Percentiles rank a stretch among this genome's conserved stretches.
Conservation (phyloP, 176 grass and related monocot genomes). For the Triticum turgidum region DNA sequence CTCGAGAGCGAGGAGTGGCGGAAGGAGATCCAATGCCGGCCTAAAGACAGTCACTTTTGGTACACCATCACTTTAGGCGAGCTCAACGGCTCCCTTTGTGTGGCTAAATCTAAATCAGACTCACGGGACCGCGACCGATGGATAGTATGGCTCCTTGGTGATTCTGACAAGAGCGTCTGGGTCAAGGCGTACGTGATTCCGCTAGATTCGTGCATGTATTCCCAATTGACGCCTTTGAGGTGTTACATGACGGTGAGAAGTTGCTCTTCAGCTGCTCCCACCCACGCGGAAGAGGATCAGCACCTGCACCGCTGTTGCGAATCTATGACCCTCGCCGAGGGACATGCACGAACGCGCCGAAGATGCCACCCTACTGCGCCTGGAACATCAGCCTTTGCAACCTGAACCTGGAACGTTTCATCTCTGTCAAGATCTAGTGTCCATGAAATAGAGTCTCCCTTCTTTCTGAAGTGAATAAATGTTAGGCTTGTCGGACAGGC, state of each 20-base stretch:
- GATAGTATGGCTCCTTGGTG: not conserved
- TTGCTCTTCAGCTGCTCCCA: not conserved
- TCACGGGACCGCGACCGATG: not conserved
- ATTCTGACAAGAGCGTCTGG: not conserved
- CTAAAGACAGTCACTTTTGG: not conserved
- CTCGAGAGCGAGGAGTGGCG: not conserved
- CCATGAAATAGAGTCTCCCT: too few species aligned
- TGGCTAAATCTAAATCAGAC: not conserved
- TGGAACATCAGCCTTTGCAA: not conserved
- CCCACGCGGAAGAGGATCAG: not conserved
- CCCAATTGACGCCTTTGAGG: not conserved
- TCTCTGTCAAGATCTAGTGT: not conserved
- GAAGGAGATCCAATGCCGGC: not conserved
- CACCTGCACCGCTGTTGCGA: not conserved
- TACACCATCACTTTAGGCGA: not conserved
- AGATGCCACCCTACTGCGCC: not conserved
- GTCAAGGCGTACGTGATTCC: not conserved
- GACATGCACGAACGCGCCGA: not conserved
- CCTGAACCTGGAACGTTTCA: not conserved
- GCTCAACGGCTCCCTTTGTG: not conserved
- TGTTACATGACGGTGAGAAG: not conserved
- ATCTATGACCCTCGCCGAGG: not conserved
- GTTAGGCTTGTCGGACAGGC: too few species aligned
- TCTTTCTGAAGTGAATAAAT: too few species aligned
- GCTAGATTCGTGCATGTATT: not conserved